Evolutionary conservation across 257 asterid genomes (phyloP), one percentile per base, ranked within the genome.

Genomic region (Plantago elongata): DNA sequence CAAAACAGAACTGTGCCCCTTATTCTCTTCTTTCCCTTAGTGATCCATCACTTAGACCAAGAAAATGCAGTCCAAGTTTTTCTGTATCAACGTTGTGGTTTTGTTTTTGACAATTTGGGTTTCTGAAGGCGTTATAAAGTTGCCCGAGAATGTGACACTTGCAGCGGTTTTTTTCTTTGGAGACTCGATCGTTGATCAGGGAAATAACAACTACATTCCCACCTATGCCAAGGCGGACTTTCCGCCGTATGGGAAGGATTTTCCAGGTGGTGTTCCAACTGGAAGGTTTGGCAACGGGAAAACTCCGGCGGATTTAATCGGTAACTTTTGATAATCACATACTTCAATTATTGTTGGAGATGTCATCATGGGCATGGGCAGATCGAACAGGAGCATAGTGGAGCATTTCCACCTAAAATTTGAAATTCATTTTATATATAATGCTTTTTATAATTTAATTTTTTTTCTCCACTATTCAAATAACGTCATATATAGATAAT

Each of bases 121-220:
- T 12, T 61, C 78, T 18, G 85, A 75, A n/a, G 79, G 69, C 0
- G 34, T 30, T 9, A 16, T 79, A 57, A 66, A 63, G 62, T 65
- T 77, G 13, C 83, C 90, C 9, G 51, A 30, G 0, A 76, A 78
- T 13, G 0, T 54, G 9, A 68, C 79, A 5, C 11, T 83, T 9
- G 74, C 81, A 5, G 86, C 72, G 4, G 64, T 83, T 2, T 71
- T 80, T 15, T 86, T 77, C 1, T 83, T 71, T 42, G 90, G 90
- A 52, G 90, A 83, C 55, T 83, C 90, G 47, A 80, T 83, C 0
- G 81, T 75, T 2, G 90, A 83, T 27, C 83, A 75, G 40, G 90
- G 90, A 5, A 83, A 64, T 60, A 83, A 83, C 63, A 83, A 83
- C 45, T 11, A 54, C 2, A 30, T 83, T 0, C 7, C 18, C 13